A percentile compares a stretch with the other conserved stretches of the same genome.
Conservation (phyloP, 2,329 filamentous ascomycete genomes). For the Colletotrichum liaoningense region DNA sequence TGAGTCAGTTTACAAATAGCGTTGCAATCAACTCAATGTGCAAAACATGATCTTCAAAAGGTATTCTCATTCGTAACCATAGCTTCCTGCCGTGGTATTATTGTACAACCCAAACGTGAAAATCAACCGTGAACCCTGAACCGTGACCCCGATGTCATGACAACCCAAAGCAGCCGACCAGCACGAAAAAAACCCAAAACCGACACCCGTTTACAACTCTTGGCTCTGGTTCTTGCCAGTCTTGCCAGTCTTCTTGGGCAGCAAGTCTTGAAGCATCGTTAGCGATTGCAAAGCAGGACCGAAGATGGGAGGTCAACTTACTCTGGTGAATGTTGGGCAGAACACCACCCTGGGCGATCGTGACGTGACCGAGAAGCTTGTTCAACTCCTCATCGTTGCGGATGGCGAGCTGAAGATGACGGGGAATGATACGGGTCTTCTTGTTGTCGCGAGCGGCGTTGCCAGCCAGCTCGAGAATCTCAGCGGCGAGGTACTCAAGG, state of each 20-base stretch:
- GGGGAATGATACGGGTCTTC: constrained; percentile 99
- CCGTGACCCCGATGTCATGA: constrained; percentile 87
- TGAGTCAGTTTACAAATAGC: too few species aligned
- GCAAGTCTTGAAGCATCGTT: constrained; percentile 76
- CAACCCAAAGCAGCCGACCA: constrained; percentile 76
- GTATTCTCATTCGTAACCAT: constrained; percentile 73
- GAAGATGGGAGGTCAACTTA: constrained; percentile 60
- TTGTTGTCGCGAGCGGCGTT: constrained; percentile 99
- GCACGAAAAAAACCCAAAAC: constrained; percentile 67
- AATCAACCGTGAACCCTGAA: constrained; percentile 75
- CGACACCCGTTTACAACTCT: constrained; percentile 79
- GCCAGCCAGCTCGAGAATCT: constrained; percentile 98
- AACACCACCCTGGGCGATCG: constrained; percentile 97
- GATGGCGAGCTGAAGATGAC: constrained; percentile 99
- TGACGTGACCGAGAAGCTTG: constrained; percentile 96
- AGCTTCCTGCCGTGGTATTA: constrained; percentile 70
- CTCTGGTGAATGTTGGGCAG: constrained; percentile 97
- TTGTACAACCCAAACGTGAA: constrained; percentile 78
- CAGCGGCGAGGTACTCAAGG: constrained; percentile 97
- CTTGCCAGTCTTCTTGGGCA: constrained; percentile 99
- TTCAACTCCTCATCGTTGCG: constrained; percentile 99
- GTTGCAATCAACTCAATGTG: neutral
- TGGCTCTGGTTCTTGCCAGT: constrained; percentile 91
- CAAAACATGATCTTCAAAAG: constrained; percentile 54
- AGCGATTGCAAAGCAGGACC: constrained; percentile 41